Conservation (phyloP, 2,329 filamentous ascomycete species). For the Aphanoascus verrucosus region DNA sequence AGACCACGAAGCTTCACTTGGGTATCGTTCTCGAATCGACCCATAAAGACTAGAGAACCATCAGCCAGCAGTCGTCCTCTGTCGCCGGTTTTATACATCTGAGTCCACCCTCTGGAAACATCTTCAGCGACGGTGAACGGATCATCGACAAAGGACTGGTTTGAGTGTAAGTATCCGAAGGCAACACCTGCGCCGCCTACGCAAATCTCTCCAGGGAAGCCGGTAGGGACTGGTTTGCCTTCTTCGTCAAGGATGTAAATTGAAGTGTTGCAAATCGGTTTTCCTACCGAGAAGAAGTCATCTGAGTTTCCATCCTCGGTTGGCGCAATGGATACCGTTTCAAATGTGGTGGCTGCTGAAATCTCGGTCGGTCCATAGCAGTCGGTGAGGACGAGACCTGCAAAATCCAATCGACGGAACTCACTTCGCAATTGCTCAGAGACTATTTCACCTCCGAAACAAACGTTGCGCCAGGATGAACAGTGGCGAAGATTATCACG, state of each 20-base stretch:
- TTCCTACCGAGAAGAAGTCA: slow-evolving; percentile 34
- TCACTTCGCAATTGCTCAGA: slow-evolving; percentile 6
- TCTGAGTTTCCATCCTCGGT: slow-evolving; percentile 19
- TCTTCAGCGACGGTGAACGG: slow-evolving; percentile 7
- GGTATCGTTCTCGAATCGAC: slow-evolving; percentile 18
- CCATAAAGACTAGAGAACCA: slow-evolving; percentile 18
- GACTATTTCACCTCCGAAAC: slow-evolving; percentile 18
- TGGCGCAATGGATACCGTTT: neutral
- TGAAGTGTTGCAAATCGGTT: slow-evolving; percentile 25
- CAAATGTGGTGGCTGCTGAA: neutral
- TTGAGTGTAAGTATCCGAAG: slow-evolving; percentile 14
- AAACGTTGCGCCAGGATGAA: slow-evolving; percentile 16
- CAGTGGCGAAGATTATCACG: slow-evolving; percentile 12
- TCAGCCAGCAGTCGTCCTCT: slow-evolving; percentile 17
- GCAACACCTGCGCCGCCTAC: slow-evolving; percentile 24
- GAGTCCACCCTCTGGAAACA: slow-evolving; percentile 8
- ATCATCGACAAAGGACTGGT: slow-evolving; percentile 15
- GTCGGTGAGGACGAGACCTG: slow-evolving; percentile 12
- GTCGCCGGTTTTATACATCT: slow-evolving; percentile 20
- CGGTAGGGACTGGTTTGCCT: slow-evolving; percentile 28
- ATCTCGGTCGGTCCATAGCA: slow-evolving; percentile 19
- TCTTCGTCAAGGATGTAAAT: slow-evolving; percentile 34
- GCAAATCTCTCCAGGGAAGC: slow-evolving; percentile 33
- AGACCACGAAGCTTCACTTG: slow-evolving; percentile 19
- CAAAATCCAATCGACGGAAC: slow-evolving; percentile 13